Conservation (phyloP, 1,284 basidiomycete species). For the Irpex rosettiformis region DNA sequence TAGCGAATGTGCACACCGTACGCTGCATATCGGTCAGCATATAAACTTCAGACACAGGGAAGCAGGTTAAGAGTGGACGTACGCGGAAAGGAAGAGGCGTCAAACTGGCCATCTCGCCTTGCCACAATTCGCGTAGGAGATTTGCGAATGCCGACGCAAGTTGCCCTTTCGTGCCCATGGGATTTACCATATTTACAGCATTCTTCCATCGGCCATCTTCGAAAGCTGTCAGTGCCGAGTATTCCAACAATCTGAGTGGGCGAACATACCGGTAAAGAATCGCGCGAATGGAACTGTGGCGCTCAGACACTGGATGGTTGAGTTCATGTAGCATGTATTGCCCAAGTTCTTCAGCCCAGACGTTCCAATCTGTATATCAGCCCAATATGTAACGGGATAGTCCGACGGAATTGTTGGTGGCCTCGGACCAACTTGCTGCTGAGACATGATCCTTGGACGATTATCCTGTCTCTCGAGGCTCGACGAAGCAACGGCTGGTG, state of each 20-base stretch:
- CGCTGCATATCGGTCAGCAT: slow-evolving; percentile 40
- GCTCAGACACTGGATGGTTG: slow-evolving; percentile 93
- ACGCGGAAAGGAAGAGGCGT: slow-evolving; percentile 88
- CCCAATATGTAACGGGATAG: slow-evolving; percentile 79
- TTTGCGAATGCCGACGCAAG: slow-evolving; percentile 83
- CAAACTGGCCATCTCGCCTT: slow-evolving; percentile 80
- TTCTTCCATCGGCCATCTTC: slow-evolving; percentile 84
- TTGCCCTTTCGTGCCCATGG: slow-evolving; percentile 85
- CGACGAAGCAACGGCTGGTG: slow-evolving; percentile 70
- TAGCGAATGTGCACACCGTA: slow-evolving; percentile 83
- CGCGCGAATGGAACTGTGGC: slow-evolving; percentile 88
- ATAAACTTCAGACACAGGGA: neutral
- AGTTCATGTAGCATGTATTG: slow-evolving; percentile 99
- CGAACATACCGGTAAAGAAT: slow-evolving; percentile 76
- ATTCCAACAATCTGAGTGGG: neutral
- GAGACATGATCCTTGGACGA: slow-evolving; percentile 44
- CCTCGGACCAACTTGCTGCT: slow-evolving; percentile 31
- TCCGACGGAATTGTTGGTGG: slow-evolving; percentile 65
- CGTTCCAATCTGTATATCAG: slow-evolving; percentile 73
- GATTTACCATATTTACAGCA: slow-evolving; percentile 87
- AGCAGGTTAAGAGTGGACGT: slow-evolving; percentile 25
- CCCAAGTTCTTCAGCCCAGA: slow-evolving; percentile 95
- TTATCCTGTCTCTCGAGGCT: slow-evolving; percentile 67
- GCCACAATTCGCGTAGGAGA: slow-evolving; percentile 87
- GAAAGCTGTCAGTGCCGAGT: neutral